Conservation (phyloP, 2,329 filamentous ascomycete genomes). For the Calonectria montana region DNA sequence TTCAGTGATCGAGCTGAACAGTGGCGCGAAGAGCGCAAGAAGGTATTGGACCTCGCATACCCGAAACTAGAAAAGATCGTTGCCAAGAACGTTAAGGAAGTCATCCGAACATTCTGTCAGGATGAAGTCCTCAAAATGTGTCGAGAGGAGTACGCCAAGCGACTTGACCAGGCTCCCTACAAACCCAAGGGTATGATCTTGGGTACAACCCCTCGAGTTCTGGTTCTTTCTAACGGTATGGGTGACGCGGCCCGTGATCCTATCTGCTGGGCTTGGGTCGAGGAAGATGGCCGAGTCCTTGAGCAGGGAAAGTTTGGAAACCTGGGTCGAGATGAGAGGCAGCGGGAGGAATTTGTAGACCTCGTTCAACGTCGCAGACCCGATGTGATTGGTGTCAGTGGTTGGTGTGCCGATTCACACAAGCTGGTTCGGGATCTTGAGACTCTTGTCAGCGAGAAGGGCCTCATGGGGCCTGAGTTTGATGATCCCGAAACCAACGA, state of each 20-base stretch:
- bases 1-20: conserved; percentile 94
- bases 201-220: conserved; percentile 87
- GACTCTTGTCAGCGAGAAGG: conserved; percentile 80
- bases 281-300: conserved; percentile 89
- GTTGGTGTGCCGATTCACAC: conserved; percentile 88
- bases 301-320: conserved; percentile 91
- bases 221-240: conserved; percentile 88
- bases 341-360: conserved; percentile 78
- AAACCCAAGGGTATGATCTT: conserved; percentile 93
- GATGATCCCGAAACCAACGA: conserved; percentile 82
- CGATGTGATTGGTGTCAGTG: conserved; percentile 90
- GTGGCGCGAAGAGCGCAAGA: conserved; percentile 90
- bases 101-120: conserved; percentile 92
- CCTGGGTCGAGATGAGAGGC: conserved; percentile 76
- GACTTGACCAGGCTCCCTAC: conserved; percentile 94
- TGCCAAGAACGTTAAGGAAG: conserved; percentile 93
- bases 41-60: conserved; percentile 85
- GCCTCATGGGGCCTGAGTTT: conserved; percentile 83
- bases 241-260: conserved; percentile 80
- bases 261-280: conserved; percentile 90
- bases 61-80: conserved; percentile 86
- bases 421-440: conserved; percentile 85
- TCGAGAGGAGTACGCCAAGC: conserved; percentile 87
- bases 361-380: conserved; percentile 83
- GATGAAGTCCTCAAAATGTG: conserved; percentile 90